Percentiles rank a stretch among this genome's conserved stretches.
Conservation (phyloP, 2,329 filamentous ascomycete genomes). For the Fusarium nygamai region DNA sequence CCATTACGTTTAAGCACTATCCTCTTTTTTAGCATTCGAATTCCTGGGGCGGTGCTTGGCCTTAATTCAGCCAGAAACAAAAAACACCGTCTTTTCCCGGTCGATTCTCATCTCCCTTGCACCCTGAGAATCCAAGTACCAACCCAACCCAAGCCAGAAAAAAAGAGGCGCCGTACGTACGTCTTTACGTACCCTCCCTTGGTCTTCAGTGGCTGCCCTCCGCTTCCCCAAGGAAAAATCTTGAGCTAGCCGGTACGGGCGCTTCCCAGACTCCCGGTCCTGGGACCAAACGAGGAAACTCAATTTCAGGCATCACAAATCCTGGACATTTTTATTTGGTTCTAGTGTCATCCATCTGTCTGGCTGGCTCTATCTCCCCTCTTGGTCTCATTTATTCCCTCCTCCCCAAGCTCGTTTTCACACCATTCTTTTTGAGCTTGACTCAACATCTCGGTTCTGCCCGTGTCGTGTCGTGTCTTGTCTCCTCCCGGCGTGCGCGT, state of each 20-base stretch:
- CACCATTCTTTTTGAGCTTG: slow-evolving; percentile 18
- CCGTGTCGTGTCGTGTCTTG: slow-evolving; percentile 13
- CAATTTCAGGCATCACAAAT: slow-evolving; percentile 41
- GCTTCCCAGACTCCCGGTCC: slow-evolving; percentile 41
- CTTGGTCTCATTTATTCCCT: slow-evolving; percentile 23
- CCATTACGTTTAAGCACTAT: slow-evolving; percentile 24
- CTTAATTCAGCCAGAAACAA: slow-evolving; percentile 19
- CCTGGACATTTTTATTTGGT: slow-evolving; percentile 30
- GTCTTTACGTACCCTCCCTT: not conserved
- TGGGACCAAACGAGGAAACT: slow-evolving; percentile 38
- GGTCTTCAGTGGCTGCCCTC: slow-evolving; percentile 16
- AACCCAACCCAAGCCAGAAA: not conserved
- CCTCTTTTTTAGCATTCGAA: slow-evolving; percentile 27
- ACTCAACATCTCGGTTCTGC: slow-evolving; percentile 12
- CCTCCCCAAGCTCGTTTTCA: slow-evolving; percentile 6
- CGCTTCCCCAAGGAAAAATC: slow-evolving; percentile 36
- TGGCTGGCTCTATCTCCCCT: slow-evolving; percentile 17
- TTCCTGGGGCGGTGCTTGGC: slow-evolving; percentile 6
- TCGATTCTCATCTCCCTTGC: not conserved
- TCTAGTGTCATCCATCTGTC: slow-evolving; percentile 15
- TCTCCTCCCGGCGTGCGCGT: slow-evolving; percentile 6
- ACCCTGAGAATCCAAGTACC: not conserved
- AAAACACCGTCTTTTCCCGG: slow-evolving; percentile 19
- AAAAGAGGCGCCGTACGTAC: slow-evolving; percentile 18
- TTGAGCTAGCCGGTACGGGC: slow-evolving; percentile 41